A percentile compares a stretch with the other conserved stretches of the same genome.
Conservation (phyloP, 768 basidiomycete genomes). For the Trametes sanguinea region DNA sequence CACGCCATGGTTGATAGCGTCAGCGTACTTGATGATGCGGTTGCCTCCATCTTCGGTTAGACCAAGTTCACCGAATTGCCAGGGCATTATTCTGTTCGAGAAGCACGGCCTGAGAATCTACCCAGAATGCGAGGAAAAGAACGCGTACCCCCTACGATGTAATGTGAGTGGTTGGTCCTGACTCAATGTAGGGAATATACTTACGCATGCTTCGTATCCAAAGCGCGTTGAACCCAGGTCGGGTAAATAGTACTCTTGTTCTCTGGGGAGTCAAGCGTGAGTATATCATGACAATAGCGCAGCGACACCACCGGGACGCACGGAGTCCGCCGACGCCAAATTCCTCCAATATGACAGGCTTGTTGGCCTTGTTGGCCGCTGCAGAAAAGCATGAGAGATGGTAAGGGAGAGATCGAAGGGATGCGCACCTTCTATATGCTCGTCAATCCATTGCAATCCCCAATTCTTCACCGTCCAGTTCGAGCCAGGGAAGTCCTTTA, state of each 20-base stretch:
- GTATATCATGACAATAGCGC: neutral
- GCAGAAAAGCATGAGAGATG: neutral
- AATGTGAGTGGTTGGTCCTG: neutral
- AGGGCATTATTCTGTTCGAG: constrained; percentile 53
- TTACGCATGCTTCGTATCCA: constrained; percentile 53
- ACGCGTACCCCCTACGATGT: constrained; percentile 23
- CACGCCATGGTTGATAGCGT: constrained; percentile 50
- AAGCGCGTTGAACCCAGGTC: constrained; percentile 49
- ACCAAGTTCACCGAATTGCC: constrained; percentile 56
- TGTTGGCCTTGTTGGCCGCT: constrained; percentile 48
- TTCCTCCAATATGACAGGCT: constrained; percentile 37
- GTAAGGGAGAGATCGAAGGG: too few species aligned
- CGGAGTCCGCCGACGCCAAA: constrained; percentile 40
- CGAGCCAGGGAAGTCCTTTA: constrained; percentile 49
- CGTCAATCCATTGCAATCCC: constrained; percentile 37
- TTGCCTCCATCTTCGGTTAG: constrained; percentile 55
- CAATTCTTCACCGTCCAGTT: constrained; percentile 45
- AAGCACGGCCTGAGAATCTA: neutral
- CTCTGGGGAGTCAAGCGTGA: constrained; percentile 30
- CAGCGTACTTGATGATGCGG: constrained; percentile 55
- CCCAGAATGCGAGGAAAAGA: neutral
- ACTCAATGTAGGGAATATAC: constrained; percentile 20
- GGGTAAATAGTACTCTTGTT: constrained; percentile 55
- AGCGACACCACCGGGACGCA: constrained; percentile 28
- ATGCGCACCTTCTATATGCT: constrained; percentile 36